Evolutionary conservation across 805 yeast genomes (phyloP).

Genomic region (Candida koratica): DNA sequence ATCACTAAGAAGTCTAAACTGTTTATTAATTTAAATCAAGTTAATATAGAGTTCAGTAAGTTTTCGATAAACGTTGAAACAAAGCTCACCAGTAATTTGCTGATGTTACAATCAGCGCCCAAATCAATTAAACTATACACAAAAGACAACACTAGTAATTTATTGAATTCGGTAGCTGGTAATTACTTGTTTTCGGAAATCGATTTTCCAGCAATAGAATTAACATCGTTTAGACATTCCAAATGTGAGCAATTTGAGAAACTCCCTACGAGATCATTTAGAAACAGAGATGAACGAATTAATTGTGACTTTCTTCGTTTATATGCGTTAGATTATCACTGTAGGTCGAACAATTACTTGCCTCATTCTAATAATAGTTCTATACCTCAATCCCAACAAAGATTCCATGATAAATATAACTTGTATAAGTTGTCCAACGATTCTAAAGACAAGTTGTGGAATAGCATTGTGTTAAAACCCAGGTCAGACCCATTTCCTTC

Average conservation of each 20-base stretch:
- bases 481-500: constrained; percentile 37
- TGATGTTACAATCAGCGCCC: neutral
- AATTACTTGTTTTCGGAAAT: neutral
- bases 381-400: constrained; percentile 14
- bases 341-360: constrained; percentile 30
- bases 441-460: constrained; percentile 52
- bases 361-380: constrained; percentile 19
- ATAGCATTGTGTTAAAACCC: constrained; percentile 50
- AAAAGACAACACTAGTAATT: neutral
- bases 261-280: constrained; percentile 11
- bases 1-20: constrained; percentile 2
- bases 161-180: neutral
- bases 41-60: constrained; percentile 4
- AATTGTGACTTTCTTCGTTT: constrained; percentile 47
- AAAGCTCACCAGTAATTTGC: constrained; percentile 1
- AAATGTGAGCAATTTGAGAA: constrained; percentile 6
- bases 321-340: constrained; percentile 48
- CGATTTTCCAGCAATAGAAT: constrained; percentile 12
- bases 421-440: constrained; percentile 34
- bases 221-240: constrained; percentile 14
- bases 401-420: constrained; percentile 26
- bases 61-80: constrained; percentile 2
- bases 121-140: neutral
- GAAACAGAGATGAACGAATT: constrained; percentile 46
- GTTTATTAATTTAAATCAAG: constrained; percentile 3